Conservation (phyloP, 495 filamentous ascomycete species). For the Aspergillus carlsbadensis region DNA sequence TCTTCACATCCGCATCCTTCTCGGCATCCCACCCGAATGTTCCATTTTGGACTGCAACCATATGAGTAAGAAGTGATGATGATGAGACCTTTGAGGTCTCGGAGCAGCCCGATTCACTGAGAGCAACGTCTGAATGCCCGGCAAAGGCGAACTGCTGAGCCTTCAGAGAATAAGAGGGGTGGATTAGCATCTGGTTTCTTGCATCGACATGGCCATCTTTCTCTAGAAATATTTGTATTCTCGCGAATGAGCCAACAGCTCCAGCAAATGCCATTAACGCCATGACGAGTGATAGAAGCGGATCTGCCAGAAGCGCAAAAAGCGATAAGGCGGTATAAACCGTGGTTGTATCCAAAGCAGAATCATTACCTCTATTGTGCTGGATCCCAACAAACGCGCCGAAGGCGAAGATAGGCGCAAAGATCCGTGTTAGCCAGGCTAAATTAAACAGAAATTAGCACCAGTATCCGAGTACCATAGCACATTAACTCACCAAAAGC, state of each 20-base stretch:
- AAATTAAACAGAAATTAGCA: background rate
- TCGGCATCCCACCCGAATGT: slow-evolving; percentile 52
- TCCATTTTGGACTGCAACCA: slow-evolving; percentile 44
- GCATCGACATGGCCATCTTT: slow-evolving; percentile 39
- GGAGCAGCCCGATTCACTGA: slow-evolving; percentile 25
- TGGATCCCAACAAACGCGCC: slow-evolving; percentile 50
- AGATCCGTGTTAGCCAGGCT: slow-evolving; percentile 52
- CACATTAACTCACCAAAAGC: slow-evolving; percentile 35
- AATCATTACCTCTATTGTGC: slow-evolving; percentile 41
- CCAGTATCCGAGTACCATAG: background rate
- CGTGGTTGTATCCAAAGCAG: slow-evolving; percentile 47
- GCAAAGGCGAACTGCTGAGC: slow-evolving; percentile 23
- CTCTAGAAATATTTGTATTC: slow-evolving; percentile 59
- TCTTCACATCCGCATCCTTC: slow-evolving; percentile 42
- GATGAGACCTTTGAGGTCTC: slow-evolving; percentile 26
- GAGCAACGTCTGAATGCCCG: slow-evolving; percentile 20
- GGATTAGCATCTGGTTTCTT: slow-evolving; percentile 20
- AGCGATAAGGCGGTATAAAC: slow-evolving; percentile 62
- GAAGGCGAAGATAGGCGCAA: slow-evolving; percentile 53
- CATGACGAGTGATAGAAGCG: slow-evolving; percentile 57
- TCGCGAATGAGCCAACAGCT: slow-evolving; percentile 54
- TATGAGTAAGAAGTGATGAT: slow-evolving; percentile 14
- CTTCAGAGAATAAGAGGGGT: slow-evolving; percentile 24
- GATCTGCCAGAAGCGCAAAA: slow-evolving; percentile 57
- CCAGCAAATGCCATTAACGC: slow-evolving; percentile 51